These are phyloP conservation scores for Xylogone sp. DNA, from an alignment of 2,329 filamentous ascomycete species.

Conservation along the genomic window DNA sequence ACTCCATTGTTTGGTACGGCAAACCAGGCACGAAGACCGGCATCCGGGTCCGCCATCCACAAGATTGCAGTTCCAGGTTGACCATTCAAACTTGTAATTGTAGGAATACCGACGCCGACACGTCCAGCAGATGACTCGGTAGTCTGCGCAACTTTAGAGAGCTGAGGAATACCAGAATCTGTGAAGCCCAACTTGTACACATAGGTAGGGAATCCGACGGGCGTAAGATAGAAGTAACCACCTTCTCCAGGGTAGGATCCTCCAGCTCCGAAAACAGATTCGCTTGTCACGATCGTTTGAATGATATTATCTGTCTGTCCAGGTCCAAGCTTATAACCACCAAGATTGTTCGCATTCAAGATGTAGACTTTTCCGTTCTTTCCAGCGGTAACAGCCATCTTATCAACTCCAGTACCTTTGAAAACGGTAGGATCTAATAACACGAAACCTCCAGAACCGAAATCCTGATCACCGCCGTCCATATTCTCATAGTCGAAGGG, in stretches of 20 bases:
- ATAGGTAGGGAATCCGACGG: conserved; percentile 28
- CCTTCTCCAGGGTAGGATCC: conserved; percentile 39
- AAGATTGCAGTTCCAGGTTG: conserved; percentile 31
- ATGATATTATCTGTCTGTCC: conserved; percentile 32
- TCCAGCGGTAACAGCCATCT: conserved; percentile 34
- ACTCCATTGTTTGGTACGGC: conserved; percentile 33
- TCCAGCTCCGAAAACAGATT: conserved; percentile 32
- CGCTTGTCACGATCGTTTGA: conserved; percentile 30
- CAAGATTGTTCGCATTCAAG: conserved; percentile 36
- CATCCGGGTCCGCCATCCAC: conserved; percentile 34
- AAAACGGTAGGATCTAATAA: conserved; percentile 32
- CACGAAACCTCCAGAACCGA: conserved; percentile 32
- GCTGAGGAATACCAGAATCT: conserved; percentile 27
- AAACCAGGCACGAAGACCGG: conserved; percentile 33
- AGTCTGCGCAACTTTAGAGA: conserved; percentile 28
- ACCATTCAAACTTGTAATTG: conserved; percentile 31
- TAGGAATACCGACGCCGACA: conserved; percentile 31
- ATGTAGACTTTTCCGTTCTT: conserved; percentile 38
- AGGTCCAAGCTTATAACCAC: conserved; percentile 35
- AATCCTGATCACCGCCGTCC: conserved; percentile 36
- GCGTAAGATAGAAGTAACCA: conserved; percentile 38
- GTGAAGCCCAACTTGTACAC: conserved; percentile 31
- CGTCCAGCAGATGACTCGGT: conserved; percentile 25
- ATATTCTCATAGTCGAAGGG: conserved; percentile 36
- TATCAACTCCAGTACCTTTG: conserved; percentile 29